phyloP scores from a whole-genome alignment of 2,329 filamentous ascomycete genomes.

The Hawksworthiomyces lignivorus region DNA sequence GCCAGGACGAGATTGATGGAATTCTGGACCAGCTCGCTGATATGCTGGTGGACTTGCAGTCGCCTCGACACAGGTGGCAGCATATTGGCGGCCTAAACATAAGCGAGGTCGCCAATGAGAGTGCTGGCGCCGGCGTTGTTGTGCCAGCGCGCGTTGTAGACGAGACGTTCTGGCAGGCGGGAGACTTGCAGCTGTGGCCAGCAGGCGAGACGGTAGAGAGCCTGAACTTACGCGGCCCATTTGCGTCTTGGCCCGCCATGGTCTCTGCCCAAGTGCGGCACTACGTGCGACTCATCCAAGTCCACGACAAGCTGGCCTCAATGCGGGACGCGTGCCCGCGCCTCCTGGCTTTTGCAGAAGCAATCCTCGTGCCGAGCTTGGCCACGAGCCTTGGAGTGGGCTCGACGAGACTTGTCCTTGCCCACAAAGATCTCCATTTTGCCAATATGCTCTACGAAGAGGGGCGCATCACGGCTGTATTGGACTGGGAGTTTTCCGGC shows the following conservation, averaged over 20 bases:
- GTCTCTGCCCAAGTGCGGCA: constrained; percentile 19
- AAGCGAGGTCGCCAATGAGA: background rate
- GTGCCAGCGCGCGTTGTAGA: constrained; percentile 23
- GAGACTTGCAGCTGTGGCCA: constrained; percentile 24
- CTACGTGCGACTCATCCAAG: constrained; percentile 22
- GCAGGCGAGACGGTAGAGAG: constrained; percentile 15
- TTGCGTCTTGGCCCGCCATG: constrained; percentile 19
- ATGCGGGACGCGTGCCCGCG: constrained; percentile 22
- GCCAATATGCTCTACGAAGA: constrained; percentile 28
- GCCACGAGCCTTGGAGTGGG: constrained; percentile 15
- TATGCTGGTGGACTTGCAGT: constrained; percentile 23
- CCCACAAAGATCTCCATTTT: constrained; percentile 31
- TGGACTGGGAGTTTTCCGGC: constrained; percentile 31
- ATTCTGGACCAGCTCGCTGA: constrained; percentile 24
- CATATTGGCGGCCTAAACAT: constrained; percentile 22
- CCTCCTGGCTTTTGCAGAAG: constrained; percentile 18
- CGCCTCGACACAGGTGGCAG: constrained; percentile 17
- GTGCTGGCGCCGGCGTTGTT: constrained; percentile 2
- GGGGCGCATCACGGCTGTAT: constrained; percentile 22
- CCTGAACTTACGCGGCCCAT: constrained; percentile 21
- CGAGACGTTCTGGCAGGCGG: constrained; percentile 28
- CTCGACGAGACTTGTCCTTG: constrained; percentile 18
- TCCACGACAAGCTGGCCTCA: constrained; percentile 19
- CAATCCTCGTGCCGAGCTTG: background rate
- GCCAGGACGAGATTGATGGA: constrained; percentile 10